Evolutionary conservation across 2,329 filamentous ascomycete genomes (phyloP), one percentile per base, ranked within the genome.

Genomic region (Talaromyces albobiverticillius): DNA sequence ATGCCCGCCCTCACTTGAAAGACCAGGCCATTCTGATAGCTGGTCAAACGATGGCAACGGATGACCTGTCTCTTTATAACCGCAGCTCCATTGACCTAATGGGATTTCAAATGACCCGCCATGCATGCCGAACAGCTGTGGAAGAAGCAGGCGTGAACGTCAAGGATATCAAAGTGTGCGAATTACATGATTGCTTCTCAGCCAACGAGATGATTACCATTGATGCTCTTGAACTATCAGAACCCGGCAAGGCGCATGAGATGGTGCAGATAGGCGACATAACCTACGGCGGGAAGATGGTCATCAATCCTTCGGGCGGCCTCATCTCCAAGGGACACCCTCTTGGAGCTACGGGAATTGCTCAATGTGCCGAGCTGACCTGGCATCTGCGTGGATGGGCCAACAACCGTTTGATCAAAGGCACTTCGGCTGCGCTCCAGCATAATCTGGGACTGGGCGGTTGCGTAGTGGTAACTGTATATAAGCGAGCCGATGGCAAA

Each of bases 381-480:
- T 97, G 93, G 93, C 93, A 97, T 67, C 79, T 97, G 63, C 84
- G 93, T 60, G 93, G 93, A 11, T 96, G 93, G 93, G 93, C 93
- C 18, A 96, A 94, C 74, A 96, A 96, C 78, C 82, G 93, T 38
- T 76, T 84, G 14, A 81, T 88, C 1, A 76, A 82, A 18, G 79
- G 80, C 55, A 94, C 91, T 0, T 82, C 76, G 58, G 84, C 84
- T 55, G 89, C 88, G 54, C 77, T 97, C 60, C 92, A 96, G 77
- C 94, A 97, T 70, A 97, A 97, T 67, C 80, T 97, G 1, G 94
- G 93, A 0, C 79, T 97, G 4, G 93, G 93, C 13, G 94, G 94
- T 52, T 93, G 92, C 3, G 91, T 86, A 1, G 92, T 97, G 1
- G 89, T 94, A 20, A 93, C 90, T 0, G 88, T 97, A 3, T 96